These are phyloP conservation scores for Heritiera fomes DNA, from an alignment of 345 rosid species.

Conservation along the genomic window DNA sequence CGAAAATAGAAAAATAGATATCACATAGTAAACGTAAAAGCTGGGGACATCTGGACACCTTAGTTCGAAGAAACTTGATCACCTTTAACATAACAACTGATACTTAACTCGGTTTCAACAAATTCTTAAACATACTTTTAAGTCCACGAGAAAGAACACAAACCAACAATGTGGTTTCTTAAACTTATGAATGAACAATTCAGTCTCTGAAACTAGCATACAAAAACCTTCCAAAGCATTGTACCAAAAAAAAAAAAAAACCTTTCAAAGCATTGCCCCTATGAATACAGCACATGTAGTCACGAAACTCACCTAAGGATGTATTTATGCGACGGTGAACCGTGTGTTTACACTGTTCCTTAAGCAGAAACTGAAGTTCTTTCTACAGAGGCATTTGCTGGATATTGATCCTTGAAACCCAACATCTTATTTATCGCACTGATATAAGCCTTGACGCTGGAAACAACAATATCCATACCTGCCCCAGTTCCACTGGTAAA, in stretches of 20 bases:
- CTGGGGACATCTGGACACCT: neutral
- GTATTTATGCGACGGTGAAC: neutral
- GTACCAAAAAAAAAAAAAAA: neutral
- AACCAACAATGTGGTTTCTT: neutral
- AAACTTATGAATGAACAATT: neutral
- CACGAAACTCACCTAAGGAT: constrained; percentile 5
- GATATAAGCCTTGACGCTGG: constrained; percentile 86
- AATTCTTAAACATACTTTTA: neutral
- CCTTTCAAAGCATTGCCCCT: neutral
- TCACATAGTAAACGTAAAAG: too few relatives aligned
- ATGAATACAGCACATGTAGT: neutral
- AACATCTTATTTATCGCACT: constrained; percentile 91
- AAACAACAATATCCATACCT: constrained; percentile 84
- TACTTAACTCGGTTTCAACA: neutral
- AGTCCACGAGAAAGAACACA: neutral
- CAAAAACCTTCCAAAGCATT: constrained; percentile 2
- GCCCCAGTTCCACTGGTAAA: constrained; percentile 77
- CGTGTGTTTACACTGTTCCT: neutral
- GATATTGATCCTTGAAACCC: constrained; percentile 48
- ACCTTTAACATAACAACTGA: neutral
- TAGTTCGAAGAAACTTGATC: neutral
- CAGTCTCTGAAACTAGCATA: neutral
- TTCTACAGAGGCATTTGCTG: constrained; percentile 32
- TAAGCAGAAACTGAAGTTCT: constrained; percentile 43
- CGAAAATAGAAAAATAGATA: too few relatives aligned